Base-by-base conservation (phyloP, 2,329 filamentous ascomycete species). In the Trichoderma polysporum region DNA sequence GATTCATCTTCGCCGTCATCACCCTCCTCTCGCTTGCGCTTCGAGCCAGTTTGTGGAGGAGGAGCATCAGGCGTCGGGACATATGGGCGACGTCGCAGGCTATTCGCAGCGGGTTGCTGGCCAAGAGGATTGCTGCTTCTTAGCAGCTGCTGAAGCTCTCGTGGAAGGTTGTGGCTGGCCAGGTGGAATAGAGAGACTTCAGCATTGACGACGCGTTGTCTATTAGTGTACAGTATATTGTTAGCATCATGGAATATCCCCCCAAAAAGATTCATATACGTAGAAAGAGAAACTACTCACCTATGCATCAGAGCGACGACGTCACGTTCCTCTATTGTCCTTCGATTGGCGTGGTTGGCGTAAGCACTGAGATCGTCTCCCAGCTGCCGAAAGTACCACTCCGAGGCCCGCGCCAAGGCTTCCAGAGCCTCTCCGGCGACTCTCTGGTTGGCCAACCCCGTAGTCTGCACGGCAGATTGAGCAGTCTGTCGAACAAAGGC, bases 381-480 rank as follows among this genome's bases (percentile, higher is more conserved):
- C 2, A 91, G 82, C 77, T 97, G 93, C 79, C 96, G 92, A 76
- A 97, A 97, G 77, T 93, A 97, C 90, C 92, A 95, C 69, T 96
- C 92, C 2, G 91, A 91, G 0, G 93, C 92, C 75, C 93, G 90
- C 73, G 90, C 88, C 63, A 97, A 87, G 4, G 90, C 90, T 33
- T 86, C 85, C 41, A 97, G 80, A 1, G 91, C 89, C 60, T 95
- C 91, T 53, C 90, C 88, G 66, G 85, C 88, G 54, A 97, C 86
- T 70, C 90, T 91, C 5, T 86, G 81, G 71, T 90, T 92, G 71
- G 85, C 85, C 10, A 85, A 82, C 22, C 89, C 88, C 52, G 88
- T 86, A 4, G 86, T 87, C 71, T 88, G 88, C 22, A 90, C 85
- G 73, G 93, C 92, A 1, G 86, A 90, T 37, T 89, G 89, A 8